Conservation (phyloP, 2,329 filamentous ascomycete species). For the Cordyceps cateniannulata region DNA sequence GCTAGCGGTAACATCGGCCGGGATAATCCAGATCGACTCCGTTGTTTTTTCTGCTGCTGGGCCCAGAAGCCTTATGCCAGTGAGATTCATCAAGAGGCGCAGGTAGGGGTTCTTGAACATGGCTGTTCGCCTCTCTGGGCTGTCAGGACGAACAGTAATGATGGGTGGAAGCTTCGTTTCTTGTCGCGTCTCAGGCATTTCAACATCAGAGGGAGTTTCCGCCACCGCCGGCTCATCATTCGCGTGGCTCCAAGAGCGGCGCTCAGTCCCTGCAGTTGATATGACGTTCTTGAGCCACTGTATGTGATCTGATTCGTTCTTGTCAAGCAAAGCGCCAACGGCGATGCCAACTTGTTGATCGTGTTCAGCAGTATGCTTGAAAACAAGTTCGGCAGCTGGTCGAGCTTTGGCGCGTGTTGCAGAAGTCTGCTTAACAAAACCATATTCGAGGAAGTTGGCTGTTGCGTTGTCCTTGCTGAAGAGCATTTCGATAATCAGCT, state of each 20-base stretch:
- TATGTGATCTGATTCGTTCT: slow-evolving; percentile 68
- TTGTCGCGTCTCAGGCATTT: slow-evolving; percentile 21
- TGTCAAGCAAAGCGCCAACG: slow-evolving; percentile 72
- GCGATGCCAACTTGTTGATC: slow-evolving; percentile 73
- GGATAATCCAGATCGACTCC: slow-evolving; percentile 74
- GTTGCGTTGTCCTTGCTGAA: slow-evolving; percentile 88
- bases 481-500: slow-evolving; percentile 82
- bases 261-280: slow-evolving; percentile 60
- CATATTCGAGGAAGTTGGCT: slow-evolving; percentile 82
- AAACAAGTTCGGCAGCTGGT: slow-evolving; percentile 74
- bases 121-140: slow-evolving; percentile 59
- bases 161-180: slow-evolving; percentile 25
- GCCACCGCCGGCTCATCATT: slow-evolving; percentile 50
- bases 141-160: slow-evolving; percentile 52
- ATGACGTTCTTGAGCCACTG: slow-evolving; percentile 75
- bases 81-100: slow-evolving; percentile 72
- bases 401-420: slow-evolving; percentile 46
- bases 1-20: slow-evolving; percentile 55
- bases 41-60: slow-evolving; percentile 59
- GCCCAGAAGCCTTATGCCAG: slow-evolving; percentile 58
- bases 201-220: slow-evolving; percentile 27
- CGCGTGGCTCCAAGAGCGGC: slow-evolving; percentile 70
- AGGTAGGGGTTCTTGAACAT: slow-evolving; percentile 88
- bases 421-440: slow-evolving; percentile 77
- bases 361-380: slow-evolving; percentile 63